Base-by-base conservation (phyloP, 1,139 yeast species). In the Suhomyces bolitotheri region DNA sequence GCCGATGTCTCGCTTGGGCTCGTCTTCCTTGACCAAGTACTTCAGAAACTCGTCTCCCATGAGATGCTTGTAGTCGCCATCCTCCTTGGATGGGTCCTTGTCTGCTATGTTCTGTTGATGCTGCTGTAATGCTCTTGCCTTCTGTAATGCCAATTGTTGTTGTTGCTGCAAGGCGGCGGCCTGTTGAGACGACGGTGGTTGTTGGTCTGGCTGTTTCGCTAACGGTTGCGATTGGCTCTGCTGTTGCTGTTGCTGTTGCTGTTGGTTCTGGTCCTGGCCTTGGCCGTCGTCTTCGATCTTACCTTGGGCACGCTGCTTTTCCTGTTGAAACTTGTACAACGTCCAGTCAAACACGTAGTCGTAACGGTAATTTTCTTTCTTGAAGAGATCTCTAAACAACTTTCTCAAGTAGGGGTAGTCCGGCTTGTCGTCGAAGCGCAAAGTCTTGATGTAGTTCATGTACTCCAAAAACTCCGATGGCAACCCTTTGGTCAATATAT, bases 321-420 rank as follows among this genome's bases (percentile, higher is more conserved):
- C 81, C 48, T 73, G 72, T 47, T 76, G 80, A 65, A 82, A 82
- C 67, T 87, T 82, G 66, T 86, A 83, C 55, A 90, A 78, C 22
- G 97, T 90, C 98, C 98, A 92, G 64, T 92, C 98, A 64, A 89
- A 92, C 16, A 92, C 82, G 62, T 89, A 92, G 64, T 92, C 98
- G 61, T 90, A 92, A 50, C 86, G 81, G 62, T 88, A 92, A 44
- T 88, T 88, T 60, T 90, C 92, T 46, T 94, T 80, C 48, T 87
- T 75, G 60, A 89, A 88, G 56, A 92, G 73, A 58, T 90, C 97
- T 55, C 97, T 80, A 64, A 92, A 84, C 43, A 92, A 72, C 60
- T 88, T 84, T 56, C 97, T 83, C 62, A 92, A 75, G 59, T 84
- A 90, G 34, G 84, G 78, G 61, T 92, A 92, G 64, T 92, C 97